Base-by-base conservation (phyloP, 495 filamentous ascomycete species). In the Podospora comata region DNA sequence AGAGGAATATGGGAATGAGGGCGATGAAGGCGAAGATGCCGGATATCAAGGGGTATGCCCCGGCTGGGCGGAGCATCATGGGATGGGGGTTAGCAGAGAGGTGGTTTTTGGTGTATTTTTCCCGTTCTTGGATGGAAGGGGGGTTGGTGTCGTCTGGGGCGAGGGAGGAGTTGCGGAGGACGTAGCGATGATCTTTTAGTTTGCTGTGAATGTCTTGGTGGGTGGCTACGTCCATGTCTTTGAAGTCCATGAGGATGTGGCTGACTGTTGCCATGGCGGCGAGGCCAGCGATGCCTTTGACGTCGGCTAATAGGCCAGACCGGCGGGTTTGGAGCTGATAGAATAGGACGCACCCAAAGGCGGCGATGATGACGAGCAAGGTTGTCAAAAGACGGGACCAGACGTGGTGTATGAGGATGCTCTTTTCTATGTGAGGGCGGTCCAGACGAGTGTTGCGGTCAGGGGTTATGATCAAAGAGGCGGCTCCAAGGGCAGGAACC, bases 171-270 rank as follows among this genome's bases (percentile, higher is more conserved):
- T 91, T 91, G 64, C 89, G 87, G 7, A 92, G 77, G 19, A 87
- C 82, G 73, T 91, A 92, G 28, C 90, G 86, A 28, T 86, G 84
- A 60, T 85, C 73, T 60, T 85, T 85, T 19, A 92, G 82, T 68
- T 81, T 83, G 66, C 87, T 78, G 74, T 91, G 90, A 65, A 92
- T 92, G 60, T 85, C 80, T 54, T 85, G 75, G n/a, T 87, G 85
- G 2, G 78, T 83, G 7, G 87, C 89, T 0, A 85, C 84, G 73
- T 92, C 90, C 75, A 91, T 83, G 68, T 88, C 87, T 69, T 87
- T 87, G 70, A 92, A 92, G 72, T 92, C 90, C 76, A 85, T 87
- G 67, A 92, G 80, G 76, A 92, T 91, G 71, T 92, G 90, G 64
- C 83, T 84, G 66, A 84, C 85, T 26, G 86, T 89, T 2, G 90